A percentile compares a stretch with the other conserved stretches of the same genome.
Conservation (phyloP, 1,284 basidiomycete species). For the Sanghuangporus baumii region DNA sequence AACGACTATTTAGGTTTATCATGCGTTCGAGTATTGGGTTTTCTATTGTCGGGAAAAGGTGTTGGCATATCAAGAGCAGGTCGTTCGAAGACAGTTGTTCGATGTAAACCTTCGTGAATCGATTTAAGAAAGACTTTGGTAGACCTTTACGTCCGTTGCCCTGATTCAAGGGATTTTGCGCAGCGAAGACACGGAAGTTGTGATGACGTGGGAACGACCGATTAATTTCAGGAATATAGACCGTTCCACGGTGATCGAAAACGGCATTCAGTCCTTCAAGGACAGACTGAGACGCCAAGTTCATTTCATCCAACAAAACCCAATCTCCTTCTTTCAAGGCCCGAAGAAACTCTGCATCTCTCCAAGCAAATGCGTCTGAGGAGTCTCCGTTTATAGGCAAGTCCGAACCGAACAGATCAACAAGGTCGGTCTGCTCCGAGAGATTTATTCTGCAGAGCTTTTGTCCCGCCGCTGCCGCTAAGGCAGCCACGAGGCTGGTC, state of each 20-base stretch:
- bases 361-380: slow-evolving; percentile 95
- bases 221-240: slow-evolving; percentile 94
- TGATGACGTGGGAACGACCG: slow-evolving; percentile 87
- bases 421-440: slow-evolving; percentile 97
- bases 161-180: slow-evolving; percentile 95
- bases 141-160: slow-evolving; percentile 97
- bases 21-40: slow-evolving; percentile 59
- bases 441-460: slow-evolving; percentile 94
- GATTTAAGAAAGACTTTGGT: slow-evolving; percentile 95
- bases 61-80: slow-evolving; percentile 73
- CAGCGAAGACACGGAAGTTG: slow-evolving; percentile 93
- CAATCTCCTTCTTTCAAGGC: slow-evolving; percentile 93
- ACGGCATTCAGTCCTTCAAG: slow-evolving; percentile 97
- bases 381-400: slow-evolving; percentile 90
- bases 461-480: slow-evolving; percentile 80
- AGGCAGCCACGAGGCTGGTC: slow-evolving; percentile 87
- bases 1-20: slow-evolving; percentile 78
- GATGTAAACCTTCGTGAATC: slow-evolving; percentile 96
- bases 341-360: slow-evolving; percentile 91
- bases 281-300: slow-evolving; percentile 92
- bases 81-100: slow-evolving; percentile 83
- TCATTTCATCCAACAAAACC: slow-evolving; percentile 99
- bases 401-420: slow-evolving; percentile 96
- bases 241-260: slow-evolving; percentile 92
- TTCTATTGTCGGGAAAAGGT: slow-evolving; percentile 65